A percentile compares a stretch with the other conserved stretches of the same genome.
Evolutionary conservation across 2,329 filamentous ascomycete genomes (phyloP).

Genomic region (Sclerotinia sclerotiorum): DNA sequence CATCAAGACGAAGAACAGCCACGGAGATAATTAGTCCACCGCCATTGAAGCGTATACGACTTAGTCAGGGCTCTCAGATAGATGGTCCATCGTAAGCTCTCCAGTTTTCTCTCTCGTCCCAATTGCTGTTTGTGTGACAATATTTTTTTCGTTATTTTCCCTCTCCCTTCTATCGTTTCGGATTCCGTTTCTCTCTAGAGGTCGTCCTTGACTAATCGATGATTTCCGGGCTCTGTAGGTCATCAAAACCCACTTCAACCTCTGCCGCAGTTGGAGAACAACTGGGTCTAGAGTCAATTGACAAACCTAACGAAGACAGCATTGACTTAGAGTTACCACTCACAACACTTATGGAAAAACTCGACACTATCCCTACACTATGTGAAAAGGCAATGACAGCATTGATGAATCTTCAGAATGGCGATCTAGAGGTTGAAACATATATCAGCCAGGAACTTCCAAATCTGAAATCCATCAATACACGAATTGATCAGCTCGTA

Average conservation of each 20-base stretch:
- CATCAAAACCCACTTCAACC: neutral
- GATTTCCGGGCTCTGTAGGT: neutral
- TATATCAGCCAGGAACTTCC: neutral
- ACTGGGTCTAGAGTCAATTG: neutral
- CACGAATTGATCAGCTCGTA: neutral
- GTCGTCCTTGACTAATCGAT: neutral
- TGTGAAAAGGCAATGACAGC: neutral
- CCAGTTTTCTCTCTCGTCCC: neutral
- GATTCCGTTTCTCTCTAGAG: neutral
- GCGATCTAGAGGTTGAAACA: neutral
- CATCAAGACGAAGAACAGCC: conserved; percentile 30
- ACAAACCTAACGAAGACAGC: too few relatives aligned
- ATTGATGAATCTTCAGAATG: neutral
- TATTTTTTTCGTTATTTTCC: neutral
- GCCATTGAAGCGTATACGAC: conserved; percentile 29
- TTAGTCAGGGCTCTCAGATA: conserved; percentile 14
- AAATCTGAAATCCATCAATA: neutral
- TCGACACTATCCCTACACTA: neutral
- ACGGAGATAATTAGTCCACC: conserved; percentile 24
- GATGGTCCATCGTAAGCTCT: neutral
- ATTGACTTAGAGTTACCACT: neutral
- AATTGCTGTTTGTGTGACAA: neutral
- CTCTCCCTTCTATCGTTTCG: neutral
- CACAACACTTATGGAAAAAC: neutral
- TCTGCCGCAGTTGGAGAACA: neutral